Conservation (phyloP, 1,284 basidiomycete genomes). For the Volvariella surrecta region DNA sequence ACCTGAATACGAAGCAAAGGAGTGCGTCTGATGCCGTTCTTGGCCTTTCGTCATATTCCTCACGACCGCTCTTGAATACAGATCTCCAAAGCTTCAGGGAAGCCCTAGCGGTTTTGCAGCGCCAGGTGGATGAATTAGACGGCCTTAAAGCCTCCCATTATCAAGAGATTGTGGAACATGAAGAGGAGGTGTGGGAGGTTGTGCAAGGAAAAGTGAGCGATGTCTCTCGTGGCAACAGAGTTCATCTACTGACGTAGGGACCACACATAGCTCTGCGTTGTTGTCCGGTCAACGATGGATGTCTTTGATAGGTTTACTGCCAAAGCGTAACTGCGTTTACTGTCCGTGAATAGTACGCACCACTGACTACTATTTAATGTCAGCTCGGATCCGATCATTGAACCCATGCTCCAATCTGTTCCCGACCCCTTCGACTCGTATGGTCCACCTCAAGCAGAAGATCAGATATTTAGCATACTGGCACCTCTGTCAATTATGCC, state of each 20-base stretch:
- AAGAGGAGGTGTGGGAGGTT: constrained; percentile 89
- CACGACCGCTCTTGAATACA: constrained; percentile 18
- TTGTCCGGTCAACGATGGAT: constrained; percentile 74
- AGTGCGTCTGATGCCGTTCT: constrained; percentile 39
- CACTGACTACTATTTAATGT: constrained; percentile 8
- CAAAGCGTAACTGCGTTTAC: constrained; percentile 61
- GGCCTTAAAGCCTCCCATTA: constrained; percentile 77
- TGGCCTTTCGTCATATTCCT: constrained; percentile 4
- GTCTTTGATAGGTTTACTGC: constrained; percentile 77
- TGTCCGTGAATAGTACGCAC: too few relatives aligned
- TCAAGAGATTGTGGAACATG: constrained; percentile 83
- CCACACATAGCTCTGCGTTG: constrained; percentile 48
- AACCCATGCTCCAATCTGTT: constrained; percentile 82
- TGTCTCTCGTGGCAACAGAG: constrained; percentile 9
- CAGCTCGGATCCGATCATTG: constrained; percentile 84
- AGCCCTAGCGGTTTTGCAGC: constrained; percentile 76
- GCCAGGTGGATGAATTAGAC: constrained; percentile 85
- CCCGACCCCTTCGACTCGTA: constrained; percentile 94
- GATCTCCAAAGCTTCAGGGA: constrained; percentile 83
- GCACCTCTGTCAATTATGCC: constrained; percentile 74
- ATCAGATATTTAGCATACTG: constrained; percentile 89
- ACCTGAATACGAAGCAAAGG: constrained; percentile 78
- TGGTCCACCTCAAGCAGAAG: constrained; percentile 79
- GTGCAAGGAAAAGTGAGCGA: constrained; percentile 70
- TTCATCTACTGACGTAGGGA: neutral